Conservation (phyloP, 495 filamentous ascomycete species). For the Trichocladium uniseriatum region DNA sequence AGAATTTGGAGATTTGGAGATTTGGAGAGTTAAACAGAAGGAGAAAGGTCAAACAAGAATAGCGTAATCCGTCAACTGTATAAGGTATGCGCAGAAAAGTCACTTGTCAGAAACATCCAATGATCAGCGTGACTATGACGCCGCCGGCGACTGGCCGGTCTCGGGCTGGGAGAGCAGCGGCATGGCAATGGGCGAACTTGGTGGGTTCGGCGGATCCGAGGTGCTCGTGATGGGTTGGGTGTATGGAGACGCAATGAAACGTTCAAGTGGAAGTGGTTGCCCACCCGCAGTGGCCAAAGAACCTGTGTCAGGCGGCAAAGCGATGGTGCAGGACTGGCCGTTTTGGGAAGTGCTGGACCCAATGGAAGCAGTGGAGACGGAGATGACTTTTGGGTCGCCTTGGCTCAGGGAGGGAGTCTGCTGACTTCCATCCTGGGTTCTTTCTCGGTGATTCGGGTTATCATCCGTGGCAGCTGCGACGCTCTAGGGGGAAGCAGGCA, state of each 20-base stretch:
- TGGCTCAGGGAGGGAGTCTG: no score
- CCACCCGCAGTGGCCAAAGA: background rate
- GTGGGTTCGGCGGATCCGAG: background rate
- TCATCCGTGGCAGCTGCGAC: no score
- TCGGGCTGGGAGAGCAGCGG: background rate
- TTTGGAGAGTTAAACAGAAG: no score
- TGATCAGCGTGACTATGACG: background rate
- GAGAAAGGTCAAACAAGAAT: background rate
- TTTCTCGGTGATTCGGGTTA: no score
- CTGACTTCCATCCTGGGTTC: no score
- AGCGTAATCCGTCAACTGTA: background rate
- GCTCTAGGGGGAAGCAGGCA: no score
- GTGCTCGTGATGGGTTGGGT: background rate
- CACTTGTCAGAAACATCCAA: background rate
- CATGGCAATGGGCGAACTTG: background rate
- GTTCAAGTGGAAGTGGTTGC: constrained; percentile 2
- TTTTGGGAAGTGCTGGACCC: no score
- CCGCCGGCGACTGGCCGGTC: background rate
- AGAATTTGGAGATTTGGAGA: background rate
- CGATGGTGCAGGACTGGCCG: background rate
- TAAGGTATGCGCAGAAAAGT: background rate
- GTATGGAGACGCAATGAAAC: constrained; percentile 6
- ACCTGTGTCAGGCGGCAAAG: background rate
- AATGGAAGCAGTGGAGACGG: no score
- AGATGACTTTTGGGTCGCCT: no score